These are phyloP conservation scores for Venturia nashicola DNA, from an alignment of 2,329 filamentous ascomycete species.

Conservation along the genomic window DNA sequence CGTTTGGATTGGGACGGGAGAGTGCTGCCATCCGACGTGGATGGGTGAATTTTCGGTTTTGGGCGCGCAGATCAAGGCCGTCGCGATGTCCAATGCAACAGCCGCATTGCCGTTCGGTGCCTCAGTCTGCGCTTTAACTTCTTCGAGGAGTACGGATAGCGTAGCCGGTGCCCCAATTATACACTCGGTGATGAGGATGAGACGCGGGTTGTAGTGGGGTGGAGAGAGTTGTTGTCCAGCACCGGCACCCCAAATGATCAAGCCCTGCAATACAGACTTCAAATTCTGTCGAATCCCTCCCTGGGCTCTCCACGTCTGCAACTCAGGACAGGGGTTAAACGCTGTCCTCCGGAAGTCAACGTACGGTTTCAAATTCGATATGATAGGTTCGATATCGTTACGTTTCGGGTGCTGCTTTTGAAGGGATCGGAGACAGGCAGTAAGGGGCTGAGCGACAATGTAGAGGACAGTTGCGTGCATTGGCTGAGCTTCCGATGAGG, in stretches of 20 bases:
- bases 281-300: slow-evolving; percentile 44
- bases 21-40: slow-evolving; percentile 21
- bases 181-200: slow-evolving; percentile 48
- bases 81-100: slow-evolving; percentile 55
- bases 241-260: slow-evolving; percentile 53
- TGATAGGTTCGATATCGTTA: slow-evolving; percentile 57
- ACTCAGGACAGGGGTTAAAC: slow-evolving; percentile 50
- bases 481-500: slow-evolving; percentile 54
- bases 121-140: slow-evolving; percentile 51
- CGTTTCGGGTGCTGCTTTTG: slow-evolving; percentile 55
- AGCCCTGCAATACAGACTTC: slow-evolving; percentile 47
- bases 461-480: slow-evolving; percentile 63
- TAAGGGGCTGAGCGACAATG: slow-evolving; percentile 56
- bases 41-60: slow-evolving; percentile 26
- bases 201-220: slow-evolving; percentile 49
- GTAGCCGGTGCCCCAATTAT: slow-evolving; percentile 51
- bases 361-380: slow-evolving; percentile 50
- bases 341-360: slow-evolving; percentile 47
- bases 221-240: slow-evolving; percentile 22
- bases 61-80: slow-evolving; percentile 57
- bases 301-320: slow-evolving; percentile 53
- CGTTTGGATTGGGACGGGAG: slow-evolving; percentile 17
- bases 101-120: slow-evolving; percentile 40
- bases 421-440: slow-evolving; percentile 53
- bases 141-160: slow-evolving; percentile 52